These are phyloP conservation scores for Pholiota microspora DNA, from an alignment of 768 basidiomycete species.

Conservation along the genomic window DNA sequence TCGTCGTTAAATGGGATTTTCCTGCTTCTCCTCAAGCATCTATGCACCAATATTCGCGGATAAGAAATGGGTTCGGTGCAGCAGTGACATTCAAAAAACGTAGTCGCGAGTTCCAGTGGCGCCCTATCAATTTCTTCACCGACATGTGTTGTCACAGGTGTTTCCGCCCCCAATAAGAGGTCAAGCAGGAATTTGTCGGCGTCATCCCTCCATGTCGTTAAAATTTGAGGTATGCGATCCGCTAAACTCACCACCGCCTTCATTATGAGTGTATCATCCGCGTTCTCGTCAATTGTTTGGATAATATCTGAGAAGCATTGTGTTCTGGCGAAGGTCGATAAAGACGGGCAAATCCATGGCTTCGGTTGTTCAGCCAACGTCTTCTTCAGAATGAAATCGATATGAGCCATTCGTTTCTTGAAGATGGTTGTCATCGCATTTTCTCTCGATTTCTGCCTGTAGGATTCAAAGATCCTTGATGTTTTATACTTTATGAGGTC, in stretches of 20 bases:
- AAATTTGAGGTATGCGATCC: slow-evolving; percentile 9
- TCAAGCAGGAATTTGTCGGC: slow-evolving; percentile 7
- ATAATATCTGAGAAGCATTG: slow-evolving; percentile 14
- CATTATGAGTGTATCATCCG: slow-evolving; percentile 1
- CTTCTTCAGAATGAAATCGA: background rate
- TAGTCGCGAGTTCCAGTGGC: slow-evolving; percentile 26
- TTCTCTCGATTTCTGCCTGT: background rate
- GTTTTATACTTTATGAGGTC: background rate
- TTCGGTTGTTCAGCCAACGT: background rate
- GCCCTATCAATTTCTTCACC: background rate
- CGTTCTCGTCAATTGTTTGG: slow-evolving; percentile 7
- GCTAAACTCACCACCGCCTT: slow-evolving; percentile 12
- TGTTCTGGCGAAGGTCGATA: slow-evolving; percentile 10
- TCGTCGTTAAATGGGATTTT: background rate
- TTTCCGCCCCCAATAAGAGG: slow-evolving; percentile 13
- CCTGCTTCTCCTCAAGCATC: slow-evolving; percentile 17
- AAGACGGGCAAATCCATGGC: background rate
- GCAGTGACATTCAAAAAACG: slow-evolving; percentile 30
- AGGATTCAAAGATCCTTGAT: background rate
- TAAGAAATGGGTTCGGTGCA: slow-evolving; percentile 30
- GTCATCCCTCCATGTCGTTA: slow-evolving; percentile 20
- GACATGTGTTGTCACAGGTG: background rate
- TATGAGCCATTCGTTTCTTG: background rate
- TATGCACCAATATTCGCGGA: slow-evolving; percentile 28
- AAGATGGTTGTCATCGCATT: background rate